Conservation (phyloP, 257 asterid genomes). For the Fraxinus excelsior region DNA sequence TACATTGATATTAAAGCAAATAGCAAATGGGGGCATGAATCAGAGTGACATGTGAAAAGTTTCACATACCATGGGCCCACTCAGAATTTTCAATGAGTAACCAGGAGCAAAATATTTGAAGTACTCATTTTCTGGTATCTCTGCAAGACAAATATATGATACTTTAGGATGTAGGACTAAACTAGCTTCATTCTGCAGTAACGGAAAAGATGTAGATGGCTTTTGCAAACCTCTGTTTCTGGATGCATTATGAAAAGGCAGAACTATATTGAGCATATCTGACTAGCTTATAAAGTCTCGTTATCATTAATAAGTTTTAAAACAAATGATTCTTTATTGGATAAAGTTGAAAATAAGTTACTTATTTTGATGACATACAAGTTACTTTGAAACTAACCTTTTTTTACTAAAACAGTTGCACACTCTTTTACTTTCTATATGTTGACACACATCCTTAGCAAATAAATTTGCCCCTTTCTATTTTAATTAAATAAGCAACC, state of each 20-base stretch:
- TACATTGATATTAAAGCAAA: conserved; percentile 20
- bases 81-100: conserved; percentile 73
- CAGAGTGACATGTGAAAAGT: conserved; percentile 17
- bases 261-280: neutral
- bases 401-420: no score
- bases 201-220: conserved; percentile 2
- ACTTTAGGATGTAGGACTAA: conserved; percentile 12
- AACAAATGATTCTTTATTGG: neutral
- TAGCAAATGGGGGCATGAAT: conserved; percentile 19
- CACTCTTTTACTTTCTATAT: no score
- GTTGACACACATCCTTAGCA: no score
- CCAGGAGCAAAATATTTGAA: conserved; percentile 88
- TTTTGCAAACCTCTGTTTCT: neutral
- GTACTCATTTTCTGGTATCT: conserved; percentile 94
- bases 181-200: conserved; percentile 14
- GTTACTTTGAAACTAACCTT: no score
- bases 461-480: no score
- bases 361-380: neutral
- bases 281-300: neutral
- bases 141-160: conserved; percentile 42
- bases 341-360: neutral
- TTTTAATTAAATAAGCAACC: no score
- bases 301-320: neutral
- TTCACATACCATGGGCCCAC: conserved; percentile 69
- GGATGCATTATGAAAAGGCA: neutral